phyloP scores from a whole-genome alignment of 2,329 filamentous ascomycete genomes.

The Tricladium varicosporioides region DNA sequence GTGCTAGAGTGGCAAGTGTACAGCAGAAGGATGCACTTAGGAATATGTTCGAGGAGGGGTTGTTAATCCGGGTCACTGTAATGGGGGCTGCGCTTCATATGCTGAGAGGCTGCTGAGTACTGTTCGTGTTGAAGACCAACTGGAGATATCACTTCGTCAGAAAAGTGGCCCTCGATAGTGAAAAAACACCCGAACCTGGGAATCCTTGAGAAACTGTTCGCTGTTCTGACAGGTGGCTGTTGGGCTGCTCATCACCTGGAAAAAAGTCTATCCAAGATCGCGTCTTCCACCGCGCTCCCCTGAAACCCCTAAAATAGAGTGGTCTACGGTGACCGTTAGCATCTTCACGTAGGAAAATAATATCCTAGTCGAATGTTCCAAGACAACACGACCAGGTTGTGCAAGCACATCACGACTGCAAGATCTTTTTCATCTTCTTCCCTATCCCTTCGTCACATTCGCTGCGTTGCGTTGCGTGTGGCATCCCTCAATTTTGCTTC shows the following conservation, averaged over 20 bases:
- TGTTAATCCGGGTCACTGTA: no score
- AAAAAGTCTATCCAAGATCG: not conserved
- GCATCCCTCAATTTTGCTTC: not conserved
- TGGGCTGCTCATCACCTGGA: not conserved
- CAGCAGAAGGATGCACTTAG: no score
- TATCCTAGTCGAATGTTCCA: not conserved
- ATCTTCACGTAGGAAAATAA: no score
- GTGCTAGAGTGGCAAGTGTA: no score
- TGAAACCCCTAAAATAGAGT: not conserved
- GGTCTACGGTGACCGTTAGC: not conserved
- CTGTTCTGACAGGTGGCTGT: not conserved
- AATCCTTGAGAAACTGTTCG: no score
- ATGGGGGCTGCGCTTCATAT: no score
- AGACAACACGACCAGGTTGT: not conserved
- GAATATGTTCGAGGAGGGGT: no score
- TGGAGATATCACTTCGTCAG: no score
- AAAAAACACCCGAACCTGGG: no score
- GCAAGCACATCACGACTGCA: not conserved
- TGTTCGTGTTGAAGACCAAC: no score
- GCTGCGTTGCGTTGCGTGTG: not conserved
- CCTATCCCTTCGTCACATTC: not conserved
- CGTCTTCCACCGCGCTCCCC: not conserved
- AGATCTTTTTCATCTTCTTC: slow-evolving; percentile 3
- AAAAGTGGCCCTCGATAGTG: no score
- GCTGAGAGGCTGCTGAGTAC: no score